Conservation (phyloP, 2,329 filamentous ascomycete species). For the Metarhizium album region DNA sequence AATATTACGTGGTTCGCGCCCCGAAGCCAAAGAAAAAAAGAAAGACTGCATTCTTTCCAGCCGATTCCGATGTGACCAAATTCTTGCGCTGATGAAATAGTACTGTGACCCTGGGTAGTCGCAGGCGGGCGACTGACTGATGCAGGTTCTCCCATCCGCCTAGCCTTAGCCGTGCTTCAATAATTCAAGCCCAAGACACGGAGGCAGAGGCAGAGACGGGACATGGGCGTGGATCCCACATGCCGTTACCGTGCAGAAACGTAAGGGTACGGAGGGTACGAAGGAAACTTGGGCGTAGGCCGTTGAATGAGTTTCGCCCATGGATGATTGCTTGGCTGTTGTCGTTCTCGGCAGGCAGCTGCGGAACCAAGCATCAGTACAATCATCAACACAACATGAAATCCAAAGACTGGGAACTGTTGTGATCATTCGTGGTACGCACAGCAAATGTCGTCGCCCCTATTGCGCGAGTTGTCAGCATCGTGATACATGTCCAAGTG, state of each 20-base stretch:
- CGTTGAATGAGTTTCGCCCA: conserved; percentile 28
- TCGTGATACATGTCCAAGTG: background rate
- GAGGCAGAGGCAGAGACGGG: too few relatives aligned
- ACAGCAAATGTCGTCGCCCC: conserved; percentile 35
- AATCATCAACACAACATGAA: background rate
- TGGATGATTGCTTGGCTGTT: conserved; percentile 26
- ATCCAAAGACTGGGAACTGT: background rate
- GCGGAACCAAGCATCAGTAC: conserved; percentile 12
- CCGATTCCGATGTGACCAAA: conserved; percentile 6
- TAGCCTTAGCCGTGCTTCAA: too few relatives aligned
- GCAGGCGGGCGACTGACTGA: too few relatives aligned
- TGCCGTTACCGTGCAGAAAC: conserved; percentile 17
- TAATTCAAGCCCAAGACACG: too few relatives aligned
- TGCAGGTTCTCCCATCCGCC: too few relatives aligned
- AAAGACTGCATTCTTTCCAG: conserved; percentile 12
- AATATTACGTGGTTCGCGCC: background rate
- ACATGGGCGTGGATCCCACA: too few relatives aligned
- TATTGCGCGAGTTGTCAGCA: conserved; percentile 17
- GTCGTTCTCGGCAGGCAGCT: conserved; percentile 30
- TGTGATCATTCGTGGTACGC: conserved; percentile 14
- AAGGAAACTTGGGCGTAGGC: conserved; percentile 18
- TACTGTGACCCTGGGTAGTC: too few relatives aligned
- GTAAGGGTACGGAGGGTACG: conserved; percentile 16
- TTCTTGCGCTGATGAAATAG: conserved; percentile 5
- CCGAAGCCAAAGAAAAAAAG: background rate